A percentile compares a stretch with the other conserved stretches of the same genome.
phyloP scores from a whole-genome alignment of 2,329 filamentous ascomycete genomes.

The Penicillium sp. region DNA sequence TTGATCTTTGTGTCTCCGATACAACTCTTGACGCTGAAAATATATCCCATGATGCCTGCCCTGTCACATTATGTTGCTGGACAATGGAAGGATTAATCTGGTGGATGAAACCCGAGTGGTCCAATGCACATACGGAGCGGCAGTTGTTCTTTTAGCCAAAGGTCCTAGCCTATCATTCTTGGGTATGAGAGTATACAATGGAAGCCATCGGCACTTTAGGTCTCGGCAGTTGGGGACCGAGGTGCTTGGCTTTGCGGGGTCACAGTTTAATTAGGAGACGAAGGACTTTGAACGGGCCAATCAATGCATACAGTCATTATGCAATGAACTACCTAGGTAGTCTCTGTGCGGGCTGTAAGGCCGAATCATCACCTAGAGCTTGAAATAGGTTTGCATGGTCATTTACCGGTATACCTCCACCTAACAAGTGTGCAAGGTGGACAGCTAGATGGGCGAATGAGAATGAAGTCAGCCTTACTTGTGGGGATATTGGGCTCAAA shows the following conservation, averaged over 20 bases:
- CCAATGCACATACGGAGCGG: background rate
- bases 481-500: too few species aligned
- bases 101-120: background rate
- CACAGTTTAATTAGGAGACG: background rate
- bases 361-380: too few species aligned
- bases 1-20: background rate
- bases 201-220: background rate
- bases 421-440: too few species aligned
- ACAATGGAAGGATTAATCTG: background rate
- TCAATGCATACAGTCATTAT: too few species aligned
- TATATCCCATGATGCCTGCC: background rate
- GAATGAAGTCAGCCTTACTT: too few species aligned
- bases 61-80: background rate
- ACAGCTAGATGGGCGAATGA: too few species aligned
- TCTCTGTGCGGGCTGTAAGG: too few species aligned
- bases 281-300: too few species aligned
- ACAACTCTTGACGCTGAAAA: background rate
- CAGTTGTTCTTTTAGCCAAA: background rate
- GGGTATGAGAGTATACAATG: too few species aligned
- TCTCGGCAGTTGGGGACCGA: slow-evolving; percentile 1
- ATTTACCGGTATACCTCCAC: too few species aligned
- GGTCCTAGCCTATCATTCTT: background rate
- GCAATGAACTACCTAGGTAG: too few species aligned
- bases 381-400: too few species aligned
- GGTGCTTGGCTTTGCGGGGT: slow-evolving; percentile 7